Evolutionary conservation across 2,329 filamentous ascomycete species (phyloP).

Genomic region (Zymoseptoria brevis): DNA sequence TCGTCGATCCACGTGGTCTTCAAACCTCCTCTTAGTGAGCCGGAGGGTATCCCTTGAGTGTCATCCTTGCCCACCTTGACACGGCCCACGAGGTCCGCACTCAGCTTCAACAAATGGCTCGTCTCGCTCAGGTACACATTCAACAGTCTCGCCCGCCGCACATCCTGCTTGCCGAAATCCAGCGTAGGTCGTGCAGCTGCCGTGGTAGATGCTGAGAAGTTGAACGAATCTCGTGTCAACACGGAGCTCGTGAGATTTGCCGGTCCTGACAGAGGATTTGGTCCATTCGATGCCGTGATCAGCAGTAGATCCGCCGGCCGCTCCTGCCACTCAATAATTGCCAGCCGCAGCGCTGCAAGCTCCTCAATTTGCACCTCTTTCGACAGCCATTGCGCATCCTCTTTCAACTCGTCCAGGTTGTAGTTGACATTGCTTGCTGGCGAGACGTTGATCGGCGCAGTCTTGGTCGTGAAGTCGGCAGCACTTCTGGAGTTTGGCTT

Average conservation of each 20-base stretch:
- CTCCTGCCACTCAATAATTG: slow-evolving; percentile 75
- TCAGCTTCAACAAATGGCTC: slow-evolving; percentile 15
- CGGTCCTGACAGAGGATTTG: slow-evolving; percentile 2
- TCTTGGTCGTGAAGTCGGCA: slow-evolving; percentile 71
- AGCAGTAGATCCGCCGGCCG: slow-evolving; percentile 66
- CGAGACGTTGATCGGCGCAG: slow-evolving; percentile 75
- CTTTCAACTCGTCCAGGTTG: slow-evolving; percentile 71
- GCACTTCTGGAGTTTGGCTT: slow-evolving; percentile 39
- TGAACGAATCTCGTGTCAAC: slow-evolving; percentile 8
- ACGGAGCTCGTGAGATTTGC: slow-evolving; percentile 8
- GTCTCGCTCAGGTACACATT: slow-evolving; percentile 23
- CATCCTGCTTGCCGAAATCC: slow-evolving; percentile 22
- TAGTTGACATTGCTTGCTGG: slow-evolving; percentile 59
- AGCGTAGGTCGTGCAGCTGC: slow-evolving; percentile 2
- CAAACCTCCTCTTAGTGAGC: slow-evolving; percentile 4
- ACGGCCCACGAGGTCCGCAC: slow-evolving; percentile 17
- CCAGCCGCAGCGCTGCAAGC: slow-evolving; percentile 69
- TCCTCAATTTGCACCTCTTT: slow-evolving; percentile 70
- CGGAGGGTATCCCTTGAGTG: slow-evolving; percentile 4
- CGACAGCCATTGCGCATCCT: slow-evolving; percentile 79
- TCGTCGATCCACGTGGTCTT: slow-evolving; percentile 18
- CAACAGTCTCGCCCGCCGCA: slow-evolving; percentile 21
- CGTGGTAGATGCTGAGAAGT: slow-evolving; percentile 8
- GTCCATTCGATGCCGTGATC: slow-evolving; percentile 29
- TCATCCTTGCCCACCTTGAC: slow-evolving; percentile 14